Evolutionary conservation across 2,329 filamentous ascomycete genomes (phyloP), one percentile per base, ranked within the genome.

Genomic region (Ophiostoma fasciatum): DNA sequence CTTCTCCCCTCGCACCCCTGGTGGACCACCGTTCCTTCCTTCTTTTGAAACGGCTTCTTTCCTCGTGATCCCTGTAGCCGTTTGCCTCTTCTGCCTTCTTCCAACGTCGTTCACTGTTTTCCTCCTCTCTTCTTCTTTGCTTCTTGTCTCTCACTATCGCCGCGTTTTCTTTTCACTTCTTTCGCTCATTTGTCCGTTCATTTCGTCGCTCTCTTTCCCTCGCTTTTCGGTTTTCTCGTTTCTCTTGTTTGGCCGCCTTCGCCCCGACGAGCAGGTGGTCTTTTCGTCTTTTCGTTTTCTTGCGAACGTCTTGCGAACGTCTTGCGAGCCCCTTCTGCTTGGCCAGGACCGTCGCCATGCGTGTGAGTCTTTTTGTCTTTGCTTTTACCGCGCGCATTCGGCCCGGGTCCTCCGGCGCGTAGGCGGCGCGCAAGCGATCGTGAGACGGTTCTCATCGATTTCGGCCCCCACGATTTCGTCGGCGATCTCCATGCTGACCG

Each of bases 321-420:
- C n/a, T n/a, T n/a, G n/a, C n/a, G n/a, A n/a, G n/a, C n/a, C n/a
- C n/a, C n/a, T n/a, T n/a, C n/a, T n/a, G n/a, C n/a, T n/a, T n/a
- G n/a, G n/a, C n/a, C n/a, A n/a, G n/a, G n/a, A n/a, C 11, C 21
- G 25, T 31, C 38, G 34, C 32, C 18, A 41, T 41, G 39, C 36
- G 36, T 41, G 39, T 41, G 36, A 28, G 36, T 37, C 5, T 9
- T 14, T 14, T 14, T 23, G 22, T 23, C 11, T 11, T 23, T 28
- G 10, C n/a, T 28, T n/a, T n/a, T n/a, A n/a, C n/a, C n/a, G n/a
- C n/a, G n/a, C n/a, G n/a, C n/a, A n/a, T n/a, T n/a, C n/a, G n/a
- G n/a, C n/a, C n/a, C n/a, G n/a, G n/a, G n/a, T n/a, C n/a, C n/a
- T n/a, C n/a, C n/a, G n/a, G n/a, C n/a, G n/a, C n/a, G n/a, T n/a